A percentile compares a stretch with the other conserved stretches of the same genome.
These are phyloP conservation scores for Stephania cephalantha DNA, from an alignment of 164 flowering plant species.

Conservation along the genomic window DNA sequence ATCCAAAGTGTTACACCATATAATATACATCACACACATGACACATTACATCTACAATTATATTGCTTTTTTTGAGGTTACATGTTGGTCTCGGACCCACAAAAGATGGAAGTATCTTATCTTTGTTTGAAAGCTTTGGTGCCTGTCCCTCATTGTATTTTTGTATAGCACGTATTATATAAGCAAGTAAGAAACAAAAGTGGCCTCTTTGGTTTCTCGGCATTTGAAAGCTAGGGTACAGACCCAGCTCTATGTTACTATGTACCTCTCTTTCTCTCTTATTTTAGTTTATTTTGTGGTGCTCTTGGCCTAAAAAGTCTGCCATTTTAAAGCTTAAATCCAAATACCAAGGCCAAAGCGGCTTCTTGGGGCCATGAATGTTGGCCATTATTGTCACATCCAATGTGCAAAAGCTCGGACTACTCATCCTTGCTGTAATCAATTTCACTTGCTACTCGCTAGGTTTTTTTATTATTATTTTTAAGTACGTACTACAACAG, in stretches of 20 bases:
- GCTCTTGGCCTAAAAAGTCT: background rate
- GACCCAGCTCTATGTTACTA: background rate
- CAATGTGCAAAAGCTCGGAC: background rate
- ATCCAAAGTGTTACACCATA: background rate
- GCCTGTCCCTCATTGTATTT: background rate
- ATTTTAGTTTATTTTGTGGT: background rate
- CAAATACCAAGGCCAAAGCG: background rate
- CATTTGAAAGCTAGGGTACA: background rate
- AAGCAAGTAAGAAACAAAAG: conserved; percentile 1
- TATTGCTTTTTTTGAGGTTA: background rate
- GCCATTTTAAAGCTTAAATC: background rate
- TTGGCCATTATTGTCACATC: background rate
- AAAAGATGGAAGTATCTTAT: conserved; percentile 7
- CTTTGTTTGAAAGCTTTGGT: conserved; percentile 7
- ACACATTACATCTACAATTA: background rate
- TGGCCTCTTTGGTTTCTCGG: background rate
- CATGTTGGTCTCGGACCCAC: conserved; percentile 1
- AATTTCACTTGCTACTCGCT: background rate
- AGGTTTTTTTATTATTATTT: background rate
- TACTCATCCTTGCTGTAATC: background rate
- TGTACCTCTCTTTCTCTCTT: background rate
- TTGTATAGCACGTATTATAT: background rate
- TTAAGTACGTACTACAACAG: no score
- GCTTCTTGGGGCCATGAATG: conserved; percentile 3
- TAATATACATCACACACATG: background rate